These are phyloP conservation scores for Arctostaphylos glauca DNA, from an alignment of 148 eudicot genomes.

Conservation along the genomic window DNA sequence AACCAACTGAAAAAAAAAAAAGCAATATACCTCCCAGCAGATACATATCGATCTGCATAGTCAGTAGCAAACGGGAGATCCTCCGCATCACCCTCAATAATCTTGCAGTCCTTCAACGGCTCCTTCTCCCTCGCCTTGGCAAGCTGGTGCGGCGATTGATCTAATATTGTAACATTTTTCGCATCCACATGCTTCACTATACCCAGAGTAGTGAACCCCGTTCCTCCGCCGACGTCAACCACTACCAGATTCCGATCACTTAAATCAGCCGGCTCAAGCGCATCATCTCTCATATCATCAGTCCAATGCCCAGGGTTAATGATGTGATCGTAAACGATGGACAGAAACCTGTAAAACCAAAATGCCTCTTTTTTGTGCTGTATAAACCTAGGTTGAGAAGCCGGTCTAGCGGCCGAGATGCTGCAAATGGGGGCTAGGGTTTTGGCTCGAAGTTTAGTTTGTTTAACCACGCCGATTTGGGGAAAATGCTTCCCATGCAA, in stretches of 20 bases:
- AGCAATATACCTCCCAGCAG: constrained; percentile 75
- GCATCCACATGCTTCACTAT: constrained; percentile 83
- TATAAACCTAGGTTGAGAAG: constrained; percentile 83
- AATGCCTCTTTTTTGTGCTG: constrained; percentile 89
- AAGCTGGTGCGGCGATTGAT: constrained; percentile 91
- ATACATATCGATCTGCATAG: constrained; percentile 80
- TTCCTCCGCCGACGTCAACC: constrained; percentile 91
- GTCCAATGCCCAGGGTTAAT: constrained; percentile 89
- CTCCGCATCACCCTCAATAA: constrained; percentile 86
- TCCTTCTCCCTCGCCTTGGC: constrained; percentile 80
- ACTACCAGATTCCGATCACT: constrained; percentile 47
- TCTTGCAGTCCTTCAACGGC: constrained; percentile 78
- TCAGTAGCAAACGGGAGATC: constrained; percentile 84
- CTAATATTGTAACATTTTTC: constrained; percentile 87
- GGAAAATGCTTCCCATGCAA: constrained; percentile 37
- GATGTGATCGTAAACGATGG: constrained; percentile 72
- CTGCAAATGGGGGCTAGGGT: constrained; percentile 57
- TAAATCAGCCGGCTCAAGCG: constrained; percentile 82
- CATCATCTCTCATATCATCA: constrained; percentile 92
- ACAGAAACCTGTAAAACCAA: constrained; percentile 83
- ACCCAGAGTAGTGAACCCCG: constrained; percentile 82
- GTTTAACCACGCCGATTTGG: constrained; percentile 26
- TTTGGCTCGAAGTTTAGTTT: constrained; percentile 23
- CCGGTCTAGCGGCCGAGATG: constrained; percentile 69
- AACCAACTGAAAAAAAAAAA: background rate